Evolutionary conservation across 345 rosid genomes (phyloP).

Genomic region (Rubroshorea leprosula): DNA sequence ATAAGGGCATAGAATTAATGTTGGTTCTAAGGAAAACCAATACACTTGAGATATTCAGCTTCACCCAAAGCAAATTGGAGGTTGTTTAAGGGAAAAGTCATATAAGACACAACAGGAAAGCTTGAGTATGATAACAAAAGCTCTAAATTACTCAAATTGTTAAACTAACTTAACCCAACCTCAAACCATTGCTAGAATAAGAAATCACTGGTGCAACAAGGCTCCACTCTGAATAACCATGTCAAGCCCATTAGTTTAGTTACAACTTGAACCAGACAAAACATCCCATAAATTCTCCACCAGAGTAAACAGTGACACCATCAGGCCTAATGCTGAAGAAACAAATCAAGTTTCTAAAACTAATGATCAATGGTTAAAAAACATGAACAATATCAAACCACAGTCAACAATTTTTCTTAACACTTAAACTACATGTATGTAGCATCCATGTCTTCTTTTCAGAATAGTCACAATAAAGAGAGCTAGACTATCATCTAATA

Average conservation of each 20-base stretch:
- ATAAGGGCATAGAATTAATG: neutral
- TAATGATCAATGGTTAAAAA: neutral
- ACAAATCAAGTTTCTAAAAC: neutral
- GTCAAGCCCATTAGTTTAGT: neutral
- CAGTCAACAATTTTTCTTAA: neutral
- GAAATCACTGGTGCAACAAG: no score
- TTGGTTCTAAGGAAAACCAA: no score
- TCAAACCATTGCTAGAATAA: no score
- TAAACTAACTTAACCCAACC: no score
- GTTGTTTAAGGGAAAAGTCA: no score
- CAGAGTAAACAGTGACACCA: neutral
- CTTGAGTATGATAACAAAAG: no score
- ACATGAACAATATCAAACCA: neutral
- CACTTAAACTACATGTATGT: neutral
- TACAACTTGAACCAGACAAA: neutral
- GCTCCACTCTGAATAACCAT: no score
- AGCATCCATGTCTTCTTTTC: neutral
- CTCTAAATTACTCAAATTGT: no score
- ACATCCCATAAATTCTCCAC: neutral
- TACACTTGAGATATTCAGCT: no score
- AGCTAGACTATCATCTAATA: neutral
- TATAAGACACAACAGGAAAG: no score
- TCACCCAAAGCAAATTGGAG: no score
- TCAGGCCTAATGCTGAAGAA: neutral
- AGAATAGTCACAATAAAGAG: neutral